Percentiles rank a stretch among this genome's conserved stretches.
These are phyloP conservation scores for Labyrinthula sp. DNA, from an alignment of 352 stramenopile species.

Conservation along the genomic window DNA sequence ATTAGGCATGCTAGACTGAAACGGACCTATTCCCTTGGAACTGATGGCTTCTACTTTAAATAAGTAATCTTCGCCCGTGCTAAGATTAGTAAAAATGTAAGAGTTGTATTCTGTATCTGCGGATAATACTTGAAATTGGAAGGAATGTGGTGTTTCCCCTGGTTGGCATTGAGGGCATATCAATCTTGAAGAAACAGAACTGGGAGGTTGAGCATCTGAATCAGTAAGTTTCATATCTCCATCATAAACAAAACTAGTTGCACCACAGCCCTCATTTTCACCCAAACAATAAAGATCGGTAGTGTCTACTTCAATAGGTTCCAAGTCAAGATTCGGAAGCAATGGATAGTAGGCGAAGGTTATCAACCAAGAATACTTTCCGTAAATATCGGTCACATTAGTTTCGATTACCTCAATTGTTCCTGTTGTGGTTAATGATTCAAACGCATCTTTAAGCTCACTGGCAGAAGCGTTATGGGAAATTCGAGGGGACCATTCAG, in stretches of 20 bases:
- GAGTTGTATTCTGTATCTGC: conserved; percentile 41
- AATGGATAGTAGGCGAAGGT: conserved; percentile 19
- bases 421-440: conserved; percentile 60
- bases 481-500: conserved; percentile 35
- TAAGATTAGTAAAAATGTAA: conserved; percentile 43
- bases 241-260: neutral
- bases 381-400: conserved; percentile 4
- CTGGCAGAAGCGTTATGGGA: conserved; percentile 52
- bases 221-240: conserved; percentile 40
- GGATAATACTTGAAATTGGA: conserved; percentile 45
- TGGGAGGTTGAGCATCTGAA: conserved; percentile 26
- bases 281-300: conserved; percentile 5
- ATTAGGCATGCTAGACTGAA: conserved; percentile 44
- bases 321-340: conserved; percentile 4
- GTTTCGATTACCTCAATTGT: conserved; percentile 50
- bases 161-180: conserved; percentile 26
- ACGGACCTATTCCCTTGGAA: conserved; percentile 35
- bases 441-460: conserved; percentile 59
- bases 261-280: neutral
- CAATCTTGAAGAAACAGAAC: neutral
- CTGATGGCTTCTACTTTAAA: conserved; percentile 50
- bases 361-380: conserved; percentile 25
- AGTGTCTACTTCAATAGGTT: conserved; percentile 2
- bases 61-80: conserved; percentile 42
- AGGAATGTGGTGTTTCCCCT: conserved; percentile 44